Percentiles rank a stretch among this genome's conserved stretches.
phyloP scores from a whole-genome alignment of 768 basidiomycete species.

The Phylloporus arenicola region DNA sequence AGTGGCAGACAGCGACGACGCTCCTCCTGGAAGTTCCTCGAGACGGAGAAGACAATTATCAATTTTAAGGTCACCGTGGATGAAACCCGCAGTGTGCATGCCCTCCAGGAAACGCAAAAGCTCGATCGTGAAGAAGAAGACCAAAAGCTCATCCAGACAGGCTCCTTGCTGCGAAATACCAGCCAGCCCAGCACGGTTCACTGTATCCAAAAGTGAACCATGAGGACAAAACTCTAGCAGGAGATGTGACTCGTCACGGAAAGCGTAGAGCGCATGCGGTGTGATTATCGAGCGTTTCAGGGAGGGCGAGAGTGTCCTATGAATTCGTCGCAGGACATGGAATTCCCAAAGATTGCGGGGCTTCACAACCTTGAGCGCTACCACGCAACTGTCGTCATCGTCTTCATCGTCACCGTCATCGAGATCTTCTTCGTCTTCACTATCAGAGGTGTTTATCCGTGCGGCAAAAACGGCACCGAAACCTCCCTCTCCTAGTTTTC shows the following conservation, averaged over 20 bases:
- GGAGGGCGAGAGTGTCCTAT: slow-evolving; percentile 54
- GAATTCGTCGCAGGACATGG: slow-evolving; percentile 73
- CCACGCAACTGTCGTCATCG: slow-evolving; percentile 48
- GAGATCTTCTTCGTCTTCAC: slow-evolving; percentile 38
- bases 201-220: slow-evolving; percentile 86
- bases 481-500: slow-evolving; percentile 95
- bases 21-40: slow-evolving; percentile 70
- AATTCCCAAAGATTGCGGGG: slow-evolving; percentile 93
- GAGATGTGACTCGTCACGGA: slow-evolving; percentile 84
- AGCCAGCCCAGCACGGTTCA: slow-evolving; percentile 74
- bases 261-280: slow-evolving; percentile 79
- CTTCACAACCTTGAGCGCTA: slow-evolving; percentile 89
- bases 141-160: slow-evolving; percentile 86
- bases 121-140: slow-evolving; percentile 93
- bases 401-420: slow-evolving; percentile 47
- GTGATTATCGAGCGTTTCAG: slow-evolving; percentile 65
- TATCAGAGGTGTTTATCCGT: slow-evolving; percentile 39
- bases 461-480: slow-evolving; percentile 96
- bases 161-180: slow-evolving; percentile 78
- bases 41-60: slow-evolving; percentile 97
- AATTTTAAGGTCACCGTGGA: slow-evolving; percentile 98
- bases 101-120: slow-evolving; percentile 77
- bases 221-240: slow-evolving; percentile 85
- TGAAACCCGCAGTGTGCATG: slow-evolving; percentile 77
- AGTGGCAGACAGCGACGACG: slow-evolving; percentile 62